A percentile compares a stretch with the other conserved stretches of the same genome.
Evolutionary conservation across 179 eudicot genomes (phyloP).

Genomic region (Gypsophila paniculata): DNA sequence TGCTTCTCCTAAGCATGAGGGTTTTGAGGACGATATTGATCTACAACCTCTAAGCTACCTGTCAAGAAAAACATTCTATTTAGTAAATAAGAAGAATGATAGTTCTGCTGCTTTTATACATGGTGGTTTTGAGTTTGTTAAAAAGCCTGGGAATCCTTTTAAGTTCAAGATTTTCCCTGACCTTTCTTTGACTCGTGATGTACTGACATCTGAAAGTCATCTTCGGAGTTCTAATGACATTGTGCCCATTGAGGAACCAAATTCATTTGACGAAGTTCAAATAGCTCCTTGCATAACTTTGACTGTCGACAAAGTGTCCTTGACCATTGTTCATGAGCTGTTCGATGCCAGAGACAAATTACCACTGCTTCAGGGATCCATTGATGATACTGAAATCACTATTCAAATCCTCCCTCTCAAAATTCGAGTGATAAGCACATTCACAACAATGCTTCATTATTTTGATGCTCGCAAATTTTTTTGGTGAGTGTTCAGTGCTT

Average conservation of each 20-base stretch:
- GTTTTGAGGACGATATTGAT: constrained; percentile 52
- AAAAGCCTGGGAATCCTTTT: constrained; percentile 79
- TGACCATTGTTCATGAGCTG: constrained; percentile 73
- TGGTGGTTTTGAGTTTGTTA: constrained; percentile 79
- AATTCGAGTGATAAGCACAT: constrained; percentile 67
- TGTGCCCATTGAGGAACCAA: constrained; percentile 22
- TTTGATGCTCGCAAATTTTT: constrained; percentile 58
- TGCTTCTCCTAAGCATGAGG: constrained; percentile 45
- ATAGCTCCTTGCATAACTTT: constrained; percentile 48
- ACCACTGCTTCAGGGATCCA: constrained; percentile 69
- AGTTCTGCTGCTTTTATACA: constrained; percentile 69
- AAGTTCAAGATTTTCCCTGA: constrained; percentile 70
- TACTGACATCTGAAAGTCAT: constrained; percentile 24
- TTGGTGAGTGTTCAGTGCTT: constrained; percentile 52
- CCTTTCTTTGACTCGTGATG: constrained; percentile 36
- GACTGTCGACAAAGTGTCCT: constrained; percentile 46
- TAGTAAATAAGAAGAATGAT: constrained; percentile 79
- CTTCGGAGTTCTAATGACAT: constrained; percentile 22
- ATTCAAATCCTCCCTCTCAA: constrained; percentile 58
- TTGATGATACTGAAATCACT: constrained; percentile 45
- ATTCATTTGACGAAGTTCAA: constrained; percentile 22
- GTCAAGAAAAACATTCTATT: constrained; percentile 54
- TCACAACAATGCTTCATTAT: constrained; percentile 44
- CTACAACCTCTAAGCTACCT: constrained; percentile 42
- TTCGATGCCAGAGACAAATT: constrained; percentile 57